A percentile compares a stretch with the other conserved stretches of the same genome.
Evolutionary conservation across 2,329 filamentous ascomycete genomes (phyloP).

Genomic region (Exophiala alcalophila): DNA sequence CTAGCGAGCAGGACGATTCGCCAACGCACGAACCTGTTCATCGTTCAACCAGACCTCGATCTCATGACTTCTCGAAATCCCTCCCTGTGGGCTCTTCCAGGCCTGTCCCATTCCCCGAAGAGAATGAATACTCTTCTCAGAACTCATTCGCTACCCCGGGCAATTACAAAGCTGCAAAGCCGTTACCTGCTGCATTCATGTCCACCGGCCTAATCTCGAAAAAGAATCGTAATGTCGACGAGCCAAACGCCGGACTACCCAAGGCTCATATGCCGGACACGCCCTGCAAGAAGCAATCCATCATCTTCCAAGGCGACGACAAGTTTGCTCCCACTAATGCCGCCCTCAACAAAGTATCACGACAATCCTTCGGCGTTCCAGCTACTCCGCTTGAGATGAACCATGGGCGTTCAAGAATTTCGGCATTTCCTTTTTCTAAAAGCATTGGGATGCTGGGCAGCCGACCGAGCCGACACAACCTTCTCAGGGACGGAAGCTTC

Average conservation of each 20-base stretch:
- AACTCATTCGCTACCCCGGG: constrained; percentile 69
- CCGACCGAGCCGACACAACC: constrained; percentile 47
- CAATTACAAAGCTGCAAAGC: constrained; percentile 71
- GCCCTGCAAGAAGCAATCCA: constrained; percentile 83
- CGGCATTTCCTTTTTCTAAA: constrained; percentile 65
- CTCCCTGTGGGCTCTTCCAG: constrained; percentile 65
- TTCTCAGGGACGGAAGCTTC: constrained; percentile 65
- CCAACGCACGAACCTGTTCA: constrained; percentile 61
- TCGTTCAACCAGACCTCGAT: constrained; percentile 43
- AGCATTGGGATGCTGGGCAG: constrained; percentile 62
- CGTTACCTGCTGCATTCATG: constrained; percentile 80
- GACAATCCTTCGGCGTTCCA: constrained; percentile 73
- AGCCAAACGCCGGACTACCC: constrained; percentile 54
- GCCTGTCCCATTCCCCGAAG: constrained; percentile 43
- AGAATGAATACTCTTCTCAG: constrained; percentile 35
- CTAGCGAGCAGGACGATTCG: constrained; percentile 71
- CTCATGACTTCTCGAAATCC: constrained; percentile 58
- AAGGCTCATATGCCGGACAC: constrained; percentile 83
- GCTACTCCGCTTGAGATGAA: constrained; percentile 74
- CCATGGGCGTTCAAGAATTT: constrained; percentile 58
- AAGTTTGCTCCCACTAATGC: constrained; percentile 56
- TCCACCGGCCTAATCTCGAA: constrained; percentile 95
- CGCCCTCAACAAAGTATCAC: constrained; percentile 61
- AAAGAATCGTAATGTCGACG: constrained; percentile 78
- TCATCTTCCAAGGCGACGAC: constrained; percentile 63